Evolutionary conservation across 805 yeast genomes (phyloP).

Genomic region (Starmerella geochares): DNA sequence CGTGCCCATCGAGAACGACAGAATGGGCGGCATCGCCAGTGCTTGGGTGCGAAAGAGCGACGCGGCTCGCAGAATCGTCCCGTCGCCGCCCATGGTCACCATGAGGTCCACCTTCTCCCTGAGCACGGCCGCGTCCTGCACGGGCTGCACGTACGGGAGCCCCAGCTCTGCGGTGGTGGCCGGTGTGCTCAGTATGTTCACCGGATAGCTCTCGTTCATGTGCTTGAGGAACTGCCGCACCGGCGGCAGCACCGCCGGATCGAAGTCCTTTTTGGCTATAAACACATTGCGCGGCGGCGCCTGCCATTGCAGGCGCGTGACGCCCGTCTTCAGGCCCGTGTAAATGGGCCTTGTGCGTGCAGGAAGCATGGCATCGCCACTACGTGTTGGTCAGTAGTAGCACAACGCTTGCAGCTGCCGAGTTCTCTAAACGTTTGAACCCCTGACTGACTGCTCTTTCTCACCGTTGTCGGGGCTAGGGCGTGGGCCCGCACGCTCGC

Average conservation of each 20-base stretch:
- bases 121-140: slow-evolving; percentile 47
- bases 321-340: slow-evolving; percentile 15
- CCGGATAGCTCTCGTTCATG: slow-evolving; percentile 47
- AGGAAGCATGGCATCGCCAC: slow-evolving; percentile 18
- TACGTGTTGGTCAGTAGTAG: not conserved
- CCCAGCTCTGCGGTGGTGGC: slow-evolving; percentile 64
- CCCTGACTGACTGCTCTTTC: not conserved
- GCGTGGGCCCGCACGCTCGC: not conserved
- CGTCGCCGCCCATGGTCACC: slow-evolving; percentile 93
- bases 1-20: slow-evolving; percentile 83
- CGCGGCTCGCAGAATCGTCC: slow-evolving; percentile 78
- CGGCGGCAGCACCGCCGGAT: slow-evolving; percentile 51
- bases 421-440: too few relatives aligned
- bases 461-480: not conserved
- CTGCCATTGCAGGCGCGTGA: slow-evolving; percentile 49
- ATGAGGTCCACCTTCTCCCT: slow-evolving; percentile 59
- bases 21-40: slow-evolving; percentile 70
- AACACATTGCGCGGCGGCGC: slow-evolving; percentile 61
- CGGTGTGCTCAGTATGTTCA: slow-evolving; percentile 67
- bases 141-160: slow-evolving; percentile 17
- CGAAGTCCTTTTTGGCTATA: slow-evolving; percentile 79
- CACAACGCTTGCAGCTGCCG: too few relatives aligned
- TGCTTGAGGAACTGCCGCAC: slow-evolving; percentile 54
- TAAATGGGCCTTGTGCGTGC: slow-evolving; percentile 18
- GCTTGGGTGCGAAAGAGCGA: slow-evolving; percentile 52